Base-by-base conservation (phyloP, 495 filamentous ascomycete genomes). In the Entonaema liquescens region DNA sequence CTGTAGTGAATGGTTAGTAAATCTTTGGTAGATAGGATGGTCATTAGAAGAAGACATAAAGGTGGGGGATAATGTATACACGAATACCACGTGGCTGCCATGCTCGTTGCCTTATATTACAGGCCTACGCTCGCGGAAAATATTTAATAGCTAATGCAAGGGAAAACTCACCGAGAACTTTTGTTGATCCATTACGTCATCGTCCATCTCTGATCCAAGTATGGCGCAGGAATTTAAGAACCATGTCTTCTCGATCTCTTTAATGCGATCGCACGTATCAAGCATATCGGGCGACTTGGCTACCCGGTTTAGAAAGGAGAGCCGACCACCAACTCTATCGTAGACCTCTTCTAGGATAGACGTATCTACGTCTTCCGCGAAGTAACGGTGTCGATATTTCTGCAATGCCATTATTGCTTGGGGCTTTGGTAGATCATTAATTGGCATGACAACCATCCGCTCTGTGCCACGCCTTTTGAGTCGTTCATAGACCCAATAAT, bases 171-270 rank as follows among this genome's bases (percentile, higher is more conserved):
- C 90, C 31, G 95, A 91, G 81, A 91, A 95, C 77, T 99, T 99
- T 71, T 98, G 95, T 80, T 98, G 91, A 75, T 98, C 93, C 95
- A 99, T 98, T 40, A 98, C 95, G 79, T 99, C 95, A 81, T 99
- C 95, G 72, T 99, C 95, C 94, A 98, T 98, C 68, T 93, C 92
- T 44, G 78, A 82, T 15, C 95, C 95, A 9, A 99, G 87, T 66
- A 98, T 96, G 88, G 94, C 93, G 79, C 94, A 97, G 70, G 96
- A 89, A 80, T 97, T 98, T 49, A 98, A 77, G 75, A 98, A 92
- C 95, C 95, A 99, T 1, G 89, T 93, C 79, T 93, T 95, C 78
- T 99, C 95, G 23, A 85, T 88, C 35, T 89, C 79, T 67, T 89
- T 91, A 68, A 99, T 98, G 15, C 88, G 79, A 28, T 92, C 81